Base-by-base conservation (phyloP, 345 rosid genomes). In the Hevea brasiliensis region DNA sequence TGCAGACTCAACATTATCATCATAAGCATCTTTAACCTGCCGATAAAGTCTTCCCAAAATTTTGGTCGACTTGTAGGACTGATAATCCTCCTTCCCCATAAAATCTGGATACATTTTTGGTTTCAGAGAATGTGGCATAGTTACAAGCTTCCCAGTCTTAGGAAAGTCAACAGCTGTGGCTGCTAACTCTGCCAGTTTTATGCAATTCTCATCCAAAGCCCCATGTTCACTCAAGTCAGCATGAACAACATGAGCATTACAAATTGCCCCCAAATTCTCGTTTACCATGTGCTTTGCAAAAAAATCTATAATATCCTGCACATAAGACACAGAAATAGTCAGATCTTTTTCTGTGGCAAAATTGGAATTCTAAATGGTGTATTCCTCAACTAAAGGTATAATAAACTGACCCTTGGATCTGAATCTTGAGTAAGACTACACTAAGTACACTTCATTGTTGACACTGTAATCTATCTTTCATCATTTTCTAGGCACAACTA, bases 101-200 rank as follows among this genome's bases (percentile, higher is more conserved):
- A 89, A 94, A 78, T 94, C 98, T 3, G 97, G 98, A 74, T 94
- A 94, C 59, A 77, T 66, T 67, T 90, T 85, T 6, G 98, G 98
- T 79, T 84, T 92, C 67, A 92, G 67, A 56, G 82, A 56, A 37
- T 64, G 27, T 23, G 97, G 98, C 95, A 94, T 83, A 8, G 79
- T 35, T 37, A 90, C 97, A 1, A 88, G 41, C 78, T 81, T 90
- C 78, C 98, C 98, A 6, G 98, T 92, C 84, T 92, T 94, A 17
- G 98, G 97, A 75, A 89, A 89, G 82, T 94, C 98, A 73, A 94
- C 98, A 61, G 98, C 93, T 23, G 87, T 88, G 69, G 98, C 98
- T 18, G 98, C 97, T 47, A 92, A 82, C 86, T 87, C 84, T 20
- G 98, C 98, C 3, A 94, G 86, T 14, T 37, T 79, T 61, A 81